These are phyloP conservation scores for Hanseniaspora taiwanica DNA, from an alignment of 805 yeast species.

Conservation along the genomic window DNA sequence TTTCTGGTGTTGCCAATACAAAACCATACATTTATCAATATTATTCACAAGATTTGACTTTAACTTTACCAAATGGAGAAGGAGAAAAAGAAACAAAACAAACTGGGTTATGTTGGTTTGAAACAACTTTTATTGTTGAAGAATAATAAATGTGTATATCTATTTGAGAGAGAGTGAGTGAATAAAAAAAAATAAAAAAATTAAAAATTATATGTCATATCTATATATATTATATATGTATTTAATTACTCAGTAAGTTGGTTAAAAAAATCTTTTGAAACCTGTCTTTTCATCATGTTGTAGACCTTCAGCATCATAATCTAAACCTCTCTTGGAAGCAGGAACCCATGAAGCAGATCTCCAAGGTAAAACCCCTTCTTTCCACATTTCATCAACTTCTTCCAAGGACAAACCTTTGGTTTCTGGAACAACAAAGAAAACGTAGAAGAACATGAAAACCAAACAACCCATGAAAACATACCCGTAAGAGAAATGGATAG, in stretches of 20 bases:
- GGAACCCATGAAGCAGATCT: constrained; percentile 38
- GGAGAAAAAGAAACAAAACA: constrained; percentile 4
- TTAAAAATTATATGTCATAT: not conserved
- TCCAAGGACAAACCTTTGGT: constrained; percentile 71
- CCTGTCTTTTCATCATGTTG: constrained; percentile 8
- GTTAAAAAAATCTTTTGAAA: constrained; percentile 7
- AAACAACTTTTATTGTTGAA: constrained; percentile 6
- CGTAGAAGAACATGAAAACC: constrained; percentile 43
- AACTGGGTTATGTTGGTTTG: constrained; percentile 6
- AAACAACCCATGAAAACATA: constrained; percentile 46
- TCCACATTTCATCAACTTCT: constrained; percentile 56
- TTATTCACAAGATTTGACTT: constrained; percentile 35
- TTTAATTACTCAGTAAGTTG: too few species aligned
- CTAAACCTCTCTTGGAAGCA: constrained; percentile 13
- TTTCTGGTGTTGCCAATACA: constrained; percentile 88
- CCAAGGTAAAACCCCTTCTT: constrained; percentile 30
- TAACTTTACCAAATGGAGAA: constrained; percentile 13
- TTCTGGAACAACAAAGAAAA: constrained; percentile 57
- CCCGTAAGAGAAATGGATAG: constrained; percentile 59
- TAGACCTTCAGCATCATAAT: constrained; percentile 5
- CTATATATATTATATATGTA: too few species aligned
- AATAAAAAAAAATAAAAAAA: not conserved
- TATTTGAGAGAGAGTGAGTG: not conserved
- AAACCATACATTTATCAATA: constrained; percentile 95
- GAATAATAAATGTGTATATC: too few species aligned